Evolutionary conservation across 164 flowering plant genomes (phyloP).

Genomic region (Buxus sempervirens): DNA sequence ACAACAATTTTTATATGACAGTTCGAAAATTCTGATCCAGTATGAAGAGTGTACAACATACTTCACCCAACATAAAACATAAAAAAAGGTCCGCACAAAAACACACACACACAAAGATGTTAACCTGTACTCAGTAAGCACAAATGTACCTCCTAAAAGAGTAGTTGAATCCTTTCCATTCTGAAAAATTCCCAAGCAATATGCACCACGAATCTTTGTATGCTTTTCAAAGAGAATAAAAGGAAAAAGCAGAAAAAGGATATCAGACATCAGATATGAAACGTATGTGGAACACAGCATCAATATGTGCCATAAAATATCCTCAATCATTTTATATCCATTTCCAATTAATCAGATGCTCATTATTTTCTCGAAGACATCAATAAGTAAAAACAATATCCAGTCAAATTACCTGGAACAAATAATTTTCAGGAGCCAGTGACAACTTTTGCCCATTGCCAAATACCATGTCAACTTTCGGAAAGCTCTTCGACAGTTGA

Average conservation of each 20-base stretch:
- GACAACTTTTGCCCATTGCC: conserved; percentile 62
- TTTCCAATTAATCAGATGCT: background rate
- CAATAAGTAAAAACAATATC: background rate
- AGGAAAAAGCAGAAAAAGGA: background rate
- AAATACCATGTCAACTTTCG: conserved; percentile 80
- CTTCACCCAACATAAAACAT: no score
- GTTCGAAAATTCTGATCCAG: no score
- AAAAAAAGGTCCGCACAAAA: no score
- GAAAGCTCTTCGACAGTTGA: conserved; percentile 67
- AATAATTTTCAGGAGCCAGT: conserved; percentile 89
- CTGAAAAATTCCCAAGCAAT: conserved; percentile 89
- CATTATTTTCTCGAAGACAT: background rate
- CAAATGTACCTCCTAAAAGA: conserved; percentile 79
- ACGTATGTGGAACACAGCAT: background rate
- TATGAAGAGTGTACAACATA: no score
- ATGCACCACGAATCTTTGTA: conserved; percentile 88
- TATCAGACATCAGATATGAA: conserved; percentile 1
- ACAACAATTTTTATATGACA: no score
- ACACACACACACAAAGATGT: no score
- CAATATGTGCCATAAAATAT: conserved; percentile 1
- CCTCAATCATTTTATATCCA: background rate
- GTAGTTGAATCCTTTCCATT: conserved; percentile 91
- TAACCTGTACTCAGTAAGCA: no score
- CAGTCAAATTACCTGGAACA: conserved; percentile 61
- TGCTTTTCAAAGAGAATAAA: conserved; percentile 45